Evolutionary conservation across 2,329 filamentous ascomycete genomes (phyloP).

Genomic region (Macroventuria anomochaeta): DNA sequence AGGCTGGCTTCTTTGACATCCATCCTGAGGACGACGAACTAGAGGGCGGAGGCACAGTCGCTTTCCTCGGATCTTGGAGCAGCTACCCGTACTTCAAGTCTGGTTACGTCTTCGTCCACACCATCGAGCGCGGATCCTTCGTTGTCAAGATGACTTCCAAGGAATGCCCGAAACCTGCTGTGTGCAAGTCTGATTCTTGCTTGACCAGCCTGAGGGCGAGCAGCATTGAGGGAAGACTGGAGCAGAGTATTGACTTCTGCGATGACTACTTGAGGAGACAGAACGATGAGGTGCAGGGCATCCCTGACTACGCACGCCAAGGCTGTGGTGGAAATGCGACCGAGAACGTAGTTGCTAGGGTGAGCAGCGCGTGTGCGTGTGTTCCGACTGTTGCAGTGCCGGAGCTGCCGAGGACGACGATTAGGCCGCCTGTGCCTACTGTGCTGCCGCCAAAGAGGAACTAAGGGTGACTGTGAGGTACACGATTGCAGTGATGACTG

Average conservation of each 20-base stretch:
- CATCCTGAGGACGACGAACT: conserved; percentile 50
- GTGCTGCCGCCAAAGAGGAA: conserved; percentile 28
- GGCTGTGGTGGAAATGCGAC: conserved; percentile 21
- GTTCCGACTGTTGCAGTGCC: conserved; percentile 32
- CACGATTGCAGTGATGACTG: too few species aligned
- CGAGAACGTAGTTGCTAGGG: conserved; percentile 24
- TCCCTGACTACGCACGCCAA: conserved; percentile 28
- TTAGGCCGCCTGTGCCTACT: conserved; percentile 32
- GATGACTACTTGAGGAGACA: conserved; percentile 24
- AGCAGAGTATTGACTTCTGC: conserved; percentile 28
- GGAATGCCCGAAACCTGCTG: conserved; percentile 29
- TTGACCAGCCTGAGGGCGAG: conserved; percentile 28
- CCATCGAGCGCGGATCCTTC: conserved; percentile 45
- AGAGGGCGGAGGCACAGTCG: conserved; percentile 43
- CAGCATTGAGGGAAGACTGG: conserved; percentile 27
- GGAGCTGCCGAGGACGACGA: conserved; percentile 33
- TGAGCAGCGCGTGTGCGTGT: conserved; percentile 36
- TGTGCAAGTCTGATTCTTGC: conserved; percentile 29
- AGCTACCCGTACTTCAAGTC: conserved; percentile 46
- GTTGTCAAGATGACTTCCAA: conserved; percentile 41
- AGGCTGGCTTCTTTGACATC: conserved; percentile 51
- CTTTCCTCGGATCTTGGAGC: conserved; percentile 52
- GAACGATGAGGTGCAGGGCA: conserved; percentile 20
- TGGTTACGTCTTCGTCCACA: conserved; percentile 46
- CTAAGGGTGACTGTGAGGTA: not conserved